Evolutionary conservation across 345 rosid genomes (phyloP).

Genomic region (Populus nigra): DNA sequence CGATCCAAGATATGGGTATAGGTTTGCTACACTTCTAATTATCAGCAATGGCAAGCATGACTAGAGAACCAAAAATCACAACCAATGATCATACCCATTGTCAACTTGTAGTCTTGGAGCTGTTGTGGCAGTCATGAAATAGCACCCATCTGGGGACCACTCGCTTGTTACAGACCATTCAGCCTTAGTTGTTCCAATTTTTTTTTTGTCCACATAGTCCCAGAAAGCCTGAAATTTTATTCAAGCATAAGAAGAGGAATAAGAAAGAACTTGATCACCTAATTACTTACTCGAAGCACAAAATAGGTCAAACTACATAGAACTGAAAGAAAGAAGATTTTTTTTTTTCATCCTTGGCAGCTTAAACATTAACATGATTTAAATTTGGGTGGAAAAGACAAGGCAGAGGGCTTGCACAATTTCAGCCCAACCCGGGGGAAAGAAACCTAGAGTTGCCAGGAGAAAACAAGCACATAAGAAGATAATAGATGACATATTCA

Average conservation of each 20-base stretch:
- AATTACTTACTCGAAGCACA: not conserved
- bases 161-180: constrained; percentile 88
- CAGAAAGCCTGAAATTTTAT: constrained; percentile 65
- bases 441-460: too few relatives aligned
- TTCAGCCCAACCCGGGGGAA: too few relatives aligned
- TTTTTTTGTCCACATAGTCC: constrained; percentile 67
- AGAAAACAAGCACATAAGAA: too few relatives aligned
- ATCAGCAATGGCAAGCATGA: not conserved
- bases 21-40: not conserved
- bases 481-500: too few relatives aligned
- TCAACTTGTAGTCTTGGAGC: constrained; percentile 94
- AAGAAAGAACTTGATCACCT: not conserved
- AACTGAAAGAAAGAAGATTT: not conserved
- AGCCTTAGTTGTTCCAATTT: constrained; percentile 72
- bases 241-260: not conserved
- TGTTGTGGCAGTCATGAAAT: constrained; percentile 94
- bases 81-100: constrained; percentile 60
- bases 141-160: constrained; percentile 91
- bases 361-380: not conserved
- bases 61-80: not conserved
- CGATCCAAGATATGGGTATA: not conserved
- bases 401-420: not conserved
- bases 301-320: not conserved
- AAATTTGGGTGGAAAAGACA: not conserved
- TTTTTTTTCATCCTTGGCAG: not conserved